phyloP scores from a whole-genome alignment of 306 rosid species.

The Sphenostylis stenocarpa region DNA sequence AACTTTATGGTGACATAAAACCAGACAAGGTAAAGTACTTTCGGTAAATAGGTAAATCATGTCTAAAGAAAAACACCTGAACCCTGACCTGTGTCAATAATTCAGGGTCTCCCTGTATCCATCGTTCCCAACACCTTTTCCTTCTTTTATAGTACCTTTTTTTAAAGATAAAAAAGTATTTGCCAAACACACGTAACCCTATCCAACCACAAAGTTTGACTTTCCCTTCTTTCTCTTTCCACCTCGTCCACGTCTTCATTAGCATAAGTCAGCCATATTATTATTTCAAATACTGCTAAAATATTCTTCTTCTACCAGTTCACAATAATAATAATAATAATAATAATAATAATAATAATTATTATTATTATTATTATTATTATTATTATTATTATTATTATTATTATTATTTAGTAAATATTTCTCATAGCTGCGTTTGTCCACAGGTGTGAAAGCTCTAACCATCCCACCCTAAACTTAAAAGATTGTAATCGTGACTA shows the following conservation, averaged over 20 bases:
- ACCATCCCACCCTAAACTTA: background rate
- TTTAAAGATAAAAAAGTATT: background rate
- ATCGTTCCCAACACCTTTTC: slow-evolving; percentile 20
- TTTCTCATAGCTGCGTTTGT: no score
- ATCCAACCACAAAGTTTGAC: background rate
- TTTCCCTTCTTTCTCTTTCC: background rate
- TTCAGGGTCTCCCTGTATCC: background rate
- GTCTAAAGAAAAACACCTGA: slow-evolving; percentile 5
- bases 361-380: no score
- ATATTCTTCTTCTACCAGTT: no score
- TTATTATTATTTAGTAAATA: no score
- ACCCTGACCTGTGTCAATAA: background rate
- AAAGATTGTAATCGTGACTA: background rate
- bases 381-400: no score
- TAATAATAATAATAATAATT: no score
- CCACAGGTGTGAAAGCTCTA: background rate
- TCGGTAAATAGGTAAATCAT: slow-evolving; percentile 18
- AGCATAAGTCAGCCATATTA: background rate
- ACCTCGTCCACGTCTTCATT: background rate
- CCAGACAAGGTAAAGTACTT: slow-evolving; percentile 3
- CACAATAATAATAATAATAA: no score
- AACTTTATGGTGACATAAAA: background rate
- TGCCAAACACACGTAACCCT: background rate
- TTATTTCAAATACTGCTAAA: no score
- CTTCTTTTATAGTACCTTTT: background rate